Percentiles rank a stretch among this genome's conserved stretches.
phyloP scores from a whole-genome alignment of 2,329 filamentous ascomycete genomes.

The Fusarium hainanense region DNA sequence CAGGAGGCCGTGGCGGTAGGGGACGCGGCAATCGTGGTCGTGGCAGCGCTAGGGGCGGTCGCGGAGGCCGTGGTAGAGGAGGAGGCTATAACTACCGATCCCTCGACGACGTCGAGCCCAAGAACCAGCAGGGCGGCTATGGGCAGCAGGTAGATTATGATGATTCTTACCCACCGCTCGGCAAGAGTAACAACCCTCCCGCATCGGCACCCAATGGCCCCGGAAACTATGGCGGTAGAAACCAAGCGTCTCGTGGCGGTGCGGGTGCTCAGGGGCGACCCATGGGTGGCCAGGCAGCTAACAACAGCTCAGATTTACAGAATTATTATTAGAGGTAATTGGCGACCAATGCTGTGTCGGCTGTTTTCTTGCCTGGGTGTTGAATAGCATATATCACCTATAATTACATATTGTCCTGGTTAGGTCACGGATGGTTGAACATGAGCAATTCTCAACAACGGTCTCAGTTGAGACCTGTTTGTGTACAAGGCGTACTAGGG shows the following conservation, averaged over 20 bases:
- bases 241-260: slow-evolving; percentile 37
- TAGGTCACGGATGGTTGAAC: background rate
- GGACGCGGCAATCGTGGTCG: slow-evolving; percentile 54
- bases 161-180: slow-evolving; percentile 51
- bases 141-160: slow-evolving; percentile 61
- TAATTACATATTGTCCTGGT: background rate
- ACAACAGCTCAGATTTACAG: slow-evolving; percentile 42
- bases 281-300: slow-evolving; percentile 39
- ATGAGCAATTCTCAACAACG: slow-evolving; percentile 4
- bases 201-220: slow-evolving; percentile 39
- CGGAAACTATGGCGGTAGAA: slow-evolving; percentile 31
- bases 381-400: slow-evolving; percentile 17
- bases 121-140: slow-evolving; percentile 58
- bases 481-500: slow-evolving; percentile 36
- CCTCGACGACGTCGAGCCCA: slow-evolving; percentile 71
- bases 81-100: slow-evolving; percentile 70
- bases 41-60: slow-evolving; percentile 54
- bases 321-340: slow-evolving; percentile 46
- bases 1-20: slow-evolving; percentile 56
- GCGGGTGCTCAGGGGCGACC: slow-evolving; percentile 40
- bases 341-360: background rate
- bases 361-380: slow-evolving; percentile 7
- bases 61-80: slow-evolving; percentile 58
- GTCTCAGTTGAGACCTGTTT: slow-evolving; percentile 12
- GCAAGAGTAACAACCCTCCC: slow-evolving; percentile 36